These are phyloP conservation scores for Knufia fluminis DNA, from an alignment of 2,329 filamentous ascomycete species.

Conservation along the genomic window DNA sequence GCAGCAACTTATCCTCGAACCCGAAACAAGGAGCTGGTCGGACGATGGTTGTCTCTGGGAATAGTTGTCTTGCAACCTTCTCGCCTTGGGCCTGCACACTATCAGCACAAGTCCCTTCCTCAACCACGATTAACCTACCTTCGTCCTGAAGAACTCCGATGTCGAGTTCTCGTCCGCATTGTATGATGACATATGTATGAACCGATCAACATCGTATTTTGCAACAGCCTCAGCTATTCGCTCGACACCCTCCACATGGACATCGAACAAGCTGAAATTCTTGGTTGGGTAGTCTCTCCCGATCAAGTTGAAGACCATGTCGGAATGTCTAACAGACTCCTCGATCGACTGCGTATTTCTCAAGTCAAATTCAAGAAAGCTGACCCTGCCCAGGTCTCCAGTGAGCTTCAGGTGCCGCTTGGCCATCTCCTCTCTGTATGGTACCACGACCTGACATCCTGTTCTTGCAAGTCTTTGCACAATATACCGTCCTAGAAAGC, in stretches of 20 bases:
- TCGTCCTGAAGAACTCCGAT: slow-evolving; percentile 85
- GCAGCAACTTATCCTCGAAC: slow-evolving; percentile 84
- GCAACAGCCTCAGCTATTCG: slow-evolving; percentile 88
- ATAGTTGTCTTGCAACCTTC: slow-evolving; percentile 74
- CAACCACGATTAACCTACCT: slow-evolving; percentile 44
- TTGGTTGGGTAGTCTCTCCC: slow-evolving; percentile 95
- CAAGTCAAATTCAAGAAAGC: slow-evolving; percentile 91
- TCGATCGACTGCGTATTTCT: slow-evolving; percentile 92
- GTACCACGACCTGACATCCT: slow-evolving; percentile 89
- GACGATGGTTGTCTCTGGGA: slow-evolving; percentile 94
- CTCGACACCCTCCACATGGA: slow-evolving; percentile 85
- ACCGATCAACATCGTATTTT: slow-evolving; percentile 96
- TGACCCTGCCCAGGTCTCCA: slow-evolving; percentile 84
- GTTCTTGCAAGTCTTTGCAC: slow-evolving; percentile 88
- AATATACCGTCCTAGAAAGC: slow-evolving; percentile 91
- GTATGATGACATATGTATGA: slow-evolving; percentile 92
- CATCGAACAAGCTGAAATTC: slow-evolving; percentile 89
- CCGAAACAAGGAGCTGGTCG: slow-evolving; percentile 89
- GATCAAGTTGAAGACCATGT: slow-evolving; percentile 93
- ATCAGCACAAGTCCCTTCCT: slow-evolving; percentile 5
- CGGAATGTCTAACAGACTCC: slow-evolving; percentile 90
- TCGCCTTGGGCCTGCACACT: slow-evolving; percentile 60
- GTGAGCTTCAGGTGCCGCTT: slow-evolving; percentile 94
- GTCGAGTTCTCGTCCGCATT: slow-evolving; percentile 72
- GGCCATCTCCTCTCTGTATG: slow-evolving; percentile 93